Percentiles rank a stretch among this genome's conserved stretches.
Conservation (phyloP, 768 basidiomycete genomes). For the Termitomyces sp. region DNA sequence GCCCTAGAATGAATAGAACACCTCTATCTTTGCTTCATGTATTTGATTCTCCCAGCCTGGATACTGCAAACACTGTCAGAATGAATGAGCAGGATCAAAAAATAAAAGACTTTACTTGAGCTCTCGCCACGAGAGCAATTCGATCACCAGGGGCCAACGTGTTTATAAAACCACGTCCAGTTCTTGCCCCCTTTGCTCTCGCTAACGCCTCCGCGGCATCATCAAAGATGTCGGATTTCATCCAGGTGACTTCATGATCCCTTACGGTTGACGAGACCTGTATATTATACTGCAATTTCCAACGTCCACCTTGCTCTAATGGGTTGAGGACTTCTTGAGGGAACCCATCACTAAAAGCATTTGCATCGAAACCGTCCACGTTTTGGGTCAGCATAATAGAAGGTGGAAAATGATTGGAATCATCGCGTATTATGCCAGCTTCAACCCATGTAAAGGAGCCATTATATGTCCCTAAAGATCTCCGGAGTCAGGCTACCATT, state of each 20-base stretch:
- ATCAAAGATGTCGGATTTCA: constrained; percentile 3
- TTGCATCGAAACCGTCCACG: constrained; percentile 1
- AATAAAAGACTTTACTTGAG: constrained; percentile 16
- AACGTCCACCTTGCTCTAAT: constrained; percentile 10
- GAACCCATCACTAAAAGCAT: background rate
- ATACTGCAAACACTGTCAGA: constrained; percentile 14
- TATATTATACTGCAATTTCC: constrained; percentile 25
- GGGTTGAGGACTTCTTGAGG: constrained; percentile 13
- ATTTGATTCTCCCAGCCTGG: constrained; percentile 25
- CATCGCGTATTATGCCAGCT: constrained; percentile 21
- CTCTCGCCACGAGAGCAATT: constrained; percentile 22
- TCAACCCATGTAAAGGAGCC: constrained; percentile 31
- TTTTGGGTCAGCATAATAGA: background rate
- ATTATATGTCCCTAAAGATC: constrained; percentile 20
- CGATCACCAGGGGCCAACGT: constrained; percentile 18
- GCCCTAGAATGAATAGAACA: constrained; percentile 20
- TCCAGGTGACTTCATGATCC: constrained; percentile 22
- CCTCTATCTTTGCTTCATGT: constrained; percentile 17
- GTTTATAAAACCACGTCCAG: constrained; percentile 16
- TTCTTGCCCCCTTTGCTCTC: constrained; percentile 10
- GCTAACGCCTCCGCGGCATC: constrained; percentile 11
- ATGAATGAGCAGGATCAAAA: background rate
- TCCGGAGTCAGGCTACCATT: background rate
- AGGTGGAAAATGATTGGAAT: background rate
- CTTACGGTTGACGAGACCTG: constrained; percentile 16